phyloP scores from a whole-genome alignment of 768 basidiomycete genomes.

The Boletus rubroflammeus region DNA sequence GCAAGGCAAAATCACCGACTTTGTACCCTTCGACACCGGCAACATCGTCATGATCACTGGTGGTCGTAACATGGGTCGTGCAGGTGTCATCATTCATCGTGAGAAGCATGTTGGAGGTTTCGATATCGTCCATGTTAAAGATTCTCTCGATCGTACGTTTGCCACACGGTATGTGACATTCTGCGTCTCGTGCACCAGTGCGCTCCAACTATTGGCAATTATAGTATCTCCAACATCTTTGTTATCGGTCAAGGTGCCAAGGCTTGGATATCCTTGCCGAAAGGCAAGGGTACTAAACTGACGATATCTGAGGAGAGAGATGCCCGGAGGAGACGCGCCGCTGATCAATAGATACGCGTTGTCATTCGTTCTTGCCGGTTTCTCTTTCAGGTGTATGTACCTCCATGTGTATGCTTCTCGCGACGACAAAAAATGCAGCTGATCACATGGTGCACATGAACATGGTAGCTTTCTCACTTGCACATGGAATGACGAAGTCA shows the following conservation, averaged over 20 bases:
- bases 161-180: slow-evolving; percentile 79
- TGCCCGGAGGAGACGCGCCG: slow-evolving; percentile 77
- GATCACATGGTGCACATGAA: slow-evolving; percentile 15
- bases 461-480: neutral
- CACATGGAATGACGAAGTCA: too few species aligned
- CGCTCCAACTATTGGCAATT: neutral
- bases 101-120: slow-evolving; percentile 98
- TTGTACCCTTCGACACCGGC: slow-evolving; percentile 94
- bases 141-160: slow-evolving; percentile 91
- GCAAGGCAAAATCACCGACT: slow-evolving; percentile 89
- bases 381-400: slow-evolving; percentile 11
- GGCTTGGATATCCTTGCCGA: slow-evolving; percentile 95
- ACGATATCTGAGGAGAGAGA: slow-evolving; percentile 97
- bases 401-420: slow-evolving; percentile 19
- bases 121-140: slow-evolving; percentile 98
- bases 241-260: slow-evolving; percentile 95
- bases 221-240: slow-evolving; percentile 94
- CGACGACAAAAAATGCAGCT: slow-evolving; percentile 20
- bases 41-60: slow-evolving; percentile 98
- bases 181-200: neutral
- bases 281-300: slow-evolving; percentile 97
- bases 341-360: slow-evolving; percentile 52
- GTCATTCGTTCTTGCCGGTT: slow-evolving; percentile 4
- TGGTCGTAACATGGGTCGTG: slow-evolving; percentile 99
- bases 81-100: slow-evolving; percentile 91